Evolutionary conservation across 495 filamentous ascomycete genomes (phyloP), one percentile per base, ranked within the genome.

Genomic region (Lophiostoma macrostomum): DNA sequence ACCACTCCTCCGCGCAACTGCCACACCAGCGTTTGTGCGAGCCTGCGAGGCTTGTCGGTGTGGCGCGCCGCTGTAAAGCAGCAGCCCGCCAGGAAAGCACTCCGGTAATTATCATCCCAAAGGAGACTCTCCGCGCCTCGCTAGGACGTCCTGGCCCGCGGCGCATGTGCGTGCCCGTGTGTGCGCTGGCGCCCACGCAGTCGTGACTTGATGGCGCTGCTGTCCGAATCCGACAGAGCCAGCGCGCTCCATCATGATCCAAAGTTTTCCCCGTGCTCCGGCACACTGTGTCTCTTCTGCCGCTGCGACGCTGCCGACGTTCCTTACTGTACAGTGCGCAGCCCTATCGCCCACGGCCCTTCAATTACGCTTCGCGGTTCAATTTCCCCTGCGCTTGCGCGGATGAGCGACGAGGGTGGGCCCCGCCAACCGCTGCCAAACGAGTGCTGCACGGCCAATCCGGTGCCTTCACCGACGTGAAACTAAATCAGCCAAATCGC

Each of bases 401-500:
- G 50, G 56, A 53, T 47, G 34, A 45, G 35, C 49, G 41, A 53
- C 49, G 48, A 53, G 56, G 56, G 44, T 60, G 43, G 23, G 36
- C 42, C 50, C 46, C 45, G 51, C 51, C 6, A 47, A 55, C 43
- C 43, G 58, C 46, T 13, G 14, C 53, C 36, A 53, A 53, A 52
- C 58, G 44, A 31, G 22, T 14, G 24, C 51, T 22, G 12, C 10
- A 39, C 19, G 35, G 47, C 58, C 53, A 62, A 62, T 57, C 58
- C 37, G 25, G 35, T 40, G 48, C 31, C 53, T 43, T 29, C 22
- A 3, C 10, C 16, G 22, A 18, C 29, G 27, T 23, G 27, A 61
- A 46, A 46, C 53, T 42, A 52, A 52, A 61, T 61, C 58, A 61
- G 51, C 51, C 58, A 23, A 56, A 56, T 60, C 50, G 57, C 45